Evolutionary conservation across 768 basidiomycete genomes (phyloP).

Genomic region (Clavulina sp.): DNA sequence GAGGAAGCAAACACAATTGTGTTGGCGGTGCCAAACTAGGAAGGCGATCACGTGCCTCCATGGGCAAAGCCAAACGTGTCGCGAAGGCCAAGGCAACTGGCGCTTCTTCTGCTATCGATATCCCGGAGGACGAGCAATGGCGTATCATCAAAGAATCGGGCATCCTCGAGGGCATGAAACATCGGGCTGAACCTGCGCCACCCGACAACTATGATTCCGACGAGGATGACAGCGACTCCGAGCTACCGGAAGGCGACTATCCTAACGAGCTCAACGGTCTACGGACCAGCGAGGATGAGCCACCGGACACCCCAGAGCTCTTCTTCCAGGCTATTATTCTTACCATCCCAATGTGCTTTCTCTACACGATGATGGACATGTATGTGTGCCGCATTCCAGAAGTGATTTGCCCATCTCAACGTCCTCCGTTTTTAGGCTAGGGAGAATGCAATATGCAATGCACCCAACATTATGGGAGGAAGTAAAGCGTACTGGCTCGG

Average conservation of each 20-base stretch:
- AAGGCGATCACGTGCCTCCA: too few relatives aligned
- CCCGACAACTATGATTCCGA: background rate
- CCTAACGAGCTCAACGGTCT: too few relatives aligned
- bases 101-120: too few relatives aligned
- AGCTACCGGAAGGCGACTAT: background rate
- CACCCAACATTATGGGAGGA: conserved; percentile 32
- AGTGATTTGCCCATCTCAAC: background rate
- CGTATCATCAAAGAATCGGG: background rate
- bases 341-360: conserved; percentile 56
- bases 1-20: too few relatives aligned
- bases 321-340: conserved; percentile 46
- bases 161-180: background rate
- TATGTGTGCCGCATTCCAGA: conserved; percentile 23
- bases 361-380: conserved; percentile 75
- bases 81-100: too few relatives aligned
- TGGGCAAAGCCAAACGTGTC: too few relatives aligned
- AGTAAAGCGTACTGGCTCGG: conserved; percentile 38
- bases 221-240: background rate
- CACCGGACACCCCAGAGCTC: conserved; percentile 33
- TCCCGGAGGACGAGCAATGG: conserved; percentile 4
- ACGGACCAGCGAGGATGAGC: background rate
- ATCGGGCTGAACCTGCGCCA: background rate
- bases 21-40: too few relatives aligned
- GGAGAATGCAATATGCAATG: conserved; percentile 63
- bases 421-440: conserved; percentile 29